phyloP scores from a whole-genome alignment of 371 early-diverging fungal species.

The Rhizopus microsporus region DNA sequence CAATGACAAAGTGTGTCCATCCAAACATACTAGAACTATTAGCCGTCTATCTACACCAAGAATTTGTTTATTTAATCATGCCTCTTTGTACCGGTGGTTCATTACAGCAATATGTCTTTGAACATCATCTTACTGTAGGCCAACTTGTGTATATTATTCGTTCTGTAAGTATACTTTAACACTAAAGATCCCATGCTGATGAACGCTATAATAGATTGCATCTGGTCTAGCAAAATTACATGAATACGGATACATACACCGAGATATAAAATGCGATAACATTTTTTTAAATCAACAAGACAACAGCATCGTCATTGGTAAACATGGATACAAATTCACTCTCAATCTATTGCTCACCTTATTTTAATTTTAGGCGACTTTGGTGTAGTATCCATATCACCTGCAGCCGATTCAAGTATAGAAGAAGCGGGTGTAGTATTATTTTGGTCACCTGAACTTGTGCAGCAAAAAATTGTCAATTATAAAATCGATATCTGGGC shows the following conservation, averaged over 20 bases:
- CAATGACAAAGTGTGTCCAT: slow-evolving; percentile 54
- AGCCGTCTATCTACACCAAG: slow-evolving; percentile 48
- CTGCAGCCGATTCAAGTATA: slow-evolving; percentile 47
- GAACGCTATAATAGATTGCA: slow-evolving; percentile 35
- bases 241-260: slow-evolving; percentile 50
- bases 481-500: slow-evolving; percentile 54
- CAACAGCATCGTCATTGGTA: slow-evolving; percentile 50
- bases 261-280: slow-evolving; percentile 57
- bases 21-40: slow-evolving; percentile 43
- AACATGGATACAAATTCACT: background rate
- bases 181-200: background rate
- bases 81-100: slow-evolving; percentile 54
- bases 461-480: slow-evolving; percentile 46
- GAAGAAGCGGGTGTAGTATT: slow-evolving; percentile 58
- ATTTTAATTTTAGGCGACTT: slow-evolving; percentile 41
- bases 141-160: slow-evolving; percentile 48
- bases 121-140: slow-evolving; percentile 47
- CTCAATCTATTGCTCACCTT: background rate
- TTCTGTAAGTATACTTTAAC: slow-evolving; percentile 29
- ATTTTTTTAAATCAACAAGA: slow-evolving; percentile 44
- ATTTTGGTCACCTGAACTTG: slow-evolving; percentile 57
- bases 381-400: slow-evolving; percentile 52
- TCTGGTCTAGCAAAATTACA: slow-evolving; percentile 50
- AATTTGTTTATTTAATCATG: slow-evolving; percentile 52
- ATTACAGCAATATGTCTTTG: slow-evolving; percentile 52